Conservation (phyloP, 106 monocot species). For the Dendrobium nobile region DNA sequence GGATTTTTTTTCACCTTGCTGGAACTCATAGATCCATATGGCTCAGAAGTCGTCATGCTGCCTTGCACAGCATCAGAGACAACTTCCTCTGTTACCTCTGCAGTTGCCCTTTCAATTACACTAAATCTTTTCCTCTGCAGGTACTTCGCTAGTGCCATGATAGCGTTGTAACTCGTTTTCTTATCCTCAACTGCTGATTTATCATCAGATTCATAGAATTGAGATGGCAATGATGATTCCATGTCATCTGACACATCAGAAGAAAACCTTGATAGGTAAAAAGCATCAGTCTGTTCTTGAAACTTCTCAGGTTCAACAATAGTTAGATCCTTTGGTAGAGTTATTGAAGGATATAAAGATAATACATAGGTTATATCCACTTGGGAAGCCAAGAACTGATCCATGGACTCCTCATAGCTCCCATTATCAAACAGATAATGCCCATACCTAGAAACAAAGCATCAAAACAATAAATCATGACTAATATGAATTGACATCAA, state of each 20-base stretch:
- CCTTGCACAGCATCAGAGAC: constrained; percentile 77
- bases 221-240: constrained; percentile 41
- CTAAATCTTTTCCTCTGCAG: constrained; percentile 78
- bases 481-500: background rate
- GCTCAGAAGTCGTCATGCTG: constrained; percentile 34
- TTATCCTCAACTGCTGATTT: constrained; percentile 51
- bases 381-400: constrained; percentile 89
- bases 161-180: constrained; percentile 77
- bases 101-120: constrained; percentile 85
- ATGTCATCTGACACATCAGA: constrained; percentile 84
- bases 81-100: constrained; percentile 94
- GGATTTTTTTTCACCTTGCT: constrained; percentile 43
- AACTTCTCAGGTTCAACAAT: constrained; percentile 37
- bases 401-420: constrained; percentile 87
- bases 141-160: constrained; percentile 81
- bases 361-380: constrained; percentile 92
- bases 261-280: constrained; percentile 49
- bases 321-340: constrained; percentile 56
- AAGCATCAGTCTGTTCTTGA: constrained; percentile 33
- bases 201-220: constrained; percentile 59
- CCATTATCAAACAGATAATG: constrained; percentile 88
- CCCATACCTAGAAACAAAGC: constrained; percentile 56
- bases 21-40: constrained; percentile 45
- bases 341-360: constrained; percentile 67
- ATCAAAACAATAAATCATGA: background rate